Conservation (phyloP, 768 basidiomycete genomes). For the Neoboletus brunneissimus region DNA sequence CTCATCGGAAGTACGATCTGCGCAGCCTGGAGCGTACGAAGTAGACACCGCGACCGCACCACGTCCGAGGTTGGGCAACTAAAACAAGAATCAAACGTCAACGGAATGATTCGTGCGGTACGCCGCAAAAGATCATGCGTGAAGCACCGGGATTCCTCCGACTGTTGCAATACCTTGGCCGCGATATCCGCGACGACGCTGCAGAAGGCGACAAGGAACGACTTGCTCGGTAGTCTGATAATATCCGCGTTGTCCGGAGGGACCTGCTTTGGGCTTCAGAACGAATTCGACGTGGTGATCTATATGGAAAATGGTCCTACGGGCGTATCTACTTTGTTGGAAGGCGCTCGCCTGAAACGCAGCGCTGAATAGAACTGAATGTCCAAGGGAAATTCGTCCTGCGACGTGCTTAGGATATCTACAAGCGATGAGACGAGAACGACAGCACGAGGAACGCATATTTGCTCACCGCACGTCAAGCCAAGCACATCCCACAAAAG, state of each 20-base stretch:
- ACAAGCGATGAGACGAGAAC: conserved; percentile 9
- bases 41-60: conserved; percentile 39
- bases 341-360: conserved; percentile 32
- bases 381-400: conserved; percentile 36
- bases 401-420: conserved; percentile 38
- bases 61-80: conserved; percentile 33
- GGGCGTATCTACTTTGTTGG: conserved; percentile 31
- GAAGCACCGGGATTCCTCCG: conserved; percentile 47
- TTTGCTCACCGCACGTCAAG: conserved; percentile 6
- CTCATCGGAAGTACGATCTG: conserved; percentile 22
- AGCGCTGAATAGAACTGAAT: conserved; percentile 42
- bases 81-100: conserved; percentile 43
- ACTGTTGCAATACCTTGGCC: conserved; percentile 39
- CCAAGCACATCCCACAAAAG: conserved; percentile 24
- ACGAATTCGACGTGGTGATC: not conserved
- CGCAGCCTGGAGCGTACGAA: conserved; percentile 39
- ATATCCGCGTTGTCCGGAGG: conserved; percentile 34
- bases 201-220: conserved; percentile 47
- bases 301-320: conserved; percentile 24
- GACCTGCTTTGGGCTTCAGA: conserved; percentile 30
- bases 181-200: conserved; percentile 45
- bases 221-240: conserved; percentile 37
- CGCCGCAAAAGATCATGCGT: conserved; percentile 47
- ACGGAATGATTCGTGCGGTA: conserved; percentile 38
- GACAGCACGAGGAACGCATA: not conserved